Evolutionary conservation across 108 stramenopile genomes (phyloP).

Genomic region (Nitzschia sp.): DNA sequence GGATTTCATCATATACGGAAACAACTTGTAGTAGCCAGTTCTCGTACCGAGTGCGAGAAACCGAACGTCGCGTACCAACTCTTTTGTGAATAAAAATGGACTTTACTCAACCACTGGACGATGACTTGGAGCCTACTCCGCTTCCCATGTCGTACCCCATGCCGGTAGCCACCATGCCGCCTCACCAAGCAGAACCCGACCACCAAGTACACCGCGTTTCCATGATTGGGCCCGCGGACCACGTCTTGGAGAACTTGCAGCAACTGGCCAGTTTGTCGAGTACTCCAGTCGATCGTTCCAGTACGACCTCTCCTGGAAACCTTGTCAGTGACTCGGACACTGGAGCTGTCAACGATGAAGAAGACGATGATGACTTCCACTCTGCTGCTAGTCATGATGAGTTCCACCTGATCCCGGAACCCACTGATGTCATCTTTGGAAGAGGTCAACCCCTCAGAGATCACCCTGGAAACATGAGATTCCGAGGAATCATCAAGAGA

Average conservation of each 20-base stretch:
- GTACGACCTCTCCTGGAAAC: not conserved
- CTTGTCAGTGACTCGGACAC: conserved; percentile 17
- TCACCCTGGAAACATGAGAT: conserved; percentile 20
- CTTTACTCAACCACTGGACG: not conserved
- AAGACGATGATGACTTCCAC: conserved; percentile 20
- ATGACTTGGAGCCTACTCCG: conserved; percentile 18
- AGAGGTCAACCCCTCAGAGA: conserved; percentile 10
- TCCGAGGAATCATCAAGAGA: conserved; percentile 15
- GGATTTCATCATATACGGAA: too few relatives aligned
- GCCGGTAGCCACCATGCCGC: conserved; percentile 1
- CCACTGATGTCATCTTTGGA: conserved; percentile 16
- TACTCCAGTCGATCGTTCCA: too few relatives aligned
- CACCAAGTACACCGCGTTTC: not conserved
- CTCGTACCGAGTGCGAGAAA: too few relatives aligned
- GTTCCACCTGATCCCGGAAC: not conserved
- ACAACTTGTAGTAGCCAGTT: too few relatives aligned
- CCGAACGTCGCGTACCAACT: too few relatives aligned
- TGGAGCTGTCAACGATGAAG: conserved; percentile 10
- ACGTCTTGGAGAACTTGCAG: too few relatives aligned
- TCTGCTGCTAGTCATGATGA: conserved; percentile 6
- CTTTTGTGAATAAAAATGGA: not conserved
- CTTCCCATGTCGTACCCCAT: conserved; percentile 1
- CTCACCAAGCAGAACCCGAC: not conserved
- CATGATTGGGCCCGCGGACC: too few relatives aligned
- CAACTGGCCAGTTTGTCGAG: too few relatives aligned